Percentiles rank a stretch among this genome's conserved stretches.
phyloP scores from a whole-genome alignment of 805 yeast genomes.

The Starmerella floris region DNA sequence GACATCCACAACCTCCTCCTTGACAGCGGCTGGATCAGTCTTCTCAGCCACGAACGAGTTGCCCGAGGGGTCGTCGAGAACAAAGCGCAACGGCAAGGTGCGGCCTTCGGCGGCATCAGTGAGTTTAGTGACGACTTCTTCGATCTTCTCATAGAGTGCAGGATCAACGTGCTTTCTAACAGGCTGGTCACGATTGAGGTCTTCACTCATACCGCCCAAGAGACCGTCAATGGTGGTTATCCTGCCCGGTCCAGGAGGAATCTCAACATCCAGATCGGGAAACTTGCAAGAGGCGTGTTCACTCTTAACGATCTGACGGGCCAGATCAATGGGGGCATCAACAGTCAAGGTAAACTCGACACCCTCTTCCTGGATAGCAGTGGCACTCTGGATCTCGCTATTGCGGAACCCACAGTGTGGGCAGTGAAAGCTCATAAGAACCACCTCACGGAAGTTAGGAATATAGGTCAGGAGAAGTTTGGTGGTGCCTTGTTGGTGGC shows the following conservation, averaged over 20 bases:
- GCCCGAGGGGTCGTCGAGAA: constrained; percentile 87
- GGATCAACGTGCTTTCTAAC: constrained; percentile 64
- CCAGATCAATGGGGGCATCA: constrained; percentile 59
- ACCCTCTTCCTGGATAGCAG: constrained; percentile 82
- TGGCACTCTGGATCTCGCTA: constrained; percentile 92
- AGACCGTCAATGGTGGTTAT: constrained; percentile 87
- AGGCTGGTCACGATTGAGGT: constrained; percentile 68
- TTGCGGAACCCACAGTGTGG: constrained; percentile 88
- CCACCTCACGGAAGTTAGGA: constrained; percentile 82
- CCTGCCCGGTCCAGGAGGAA: constrained; percentile 91
- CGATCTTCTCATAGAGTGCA: constrained; percentile 61
- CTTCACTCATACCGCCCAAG: constrained; percentile 67
- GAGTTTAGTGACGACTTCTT: constrained; percentile 48
- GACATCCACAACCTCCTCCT: background rate
- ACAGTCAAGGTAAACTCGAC: constrained; percentile 54
- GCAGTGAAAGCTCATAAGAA: constrained; percentile 89
- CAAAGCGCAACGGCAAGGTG: constrained; percentile 61
- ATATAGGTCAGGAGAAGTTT: constrained; percentile 72
- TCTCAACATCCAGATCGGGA: constrained; percentile 76
- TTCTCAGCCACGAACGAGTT: constrained; percentile 92
- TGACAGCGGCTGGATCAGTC: constrained; percentile 30
- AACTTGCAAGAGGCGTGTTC: constrained; percentile 74
- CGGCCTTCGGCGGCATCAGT: constrained; percentile 50
- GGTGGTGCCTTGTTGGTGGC: constrained; percentile 75
- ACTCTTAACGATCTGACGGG: constrained; percentile 82